A percentile compares a stretch with the other conserved stretches of the same genome.
Conservation (phyloP, 495 filamentous ascomycete genomes). For the Penicillium lividum region DNA sequence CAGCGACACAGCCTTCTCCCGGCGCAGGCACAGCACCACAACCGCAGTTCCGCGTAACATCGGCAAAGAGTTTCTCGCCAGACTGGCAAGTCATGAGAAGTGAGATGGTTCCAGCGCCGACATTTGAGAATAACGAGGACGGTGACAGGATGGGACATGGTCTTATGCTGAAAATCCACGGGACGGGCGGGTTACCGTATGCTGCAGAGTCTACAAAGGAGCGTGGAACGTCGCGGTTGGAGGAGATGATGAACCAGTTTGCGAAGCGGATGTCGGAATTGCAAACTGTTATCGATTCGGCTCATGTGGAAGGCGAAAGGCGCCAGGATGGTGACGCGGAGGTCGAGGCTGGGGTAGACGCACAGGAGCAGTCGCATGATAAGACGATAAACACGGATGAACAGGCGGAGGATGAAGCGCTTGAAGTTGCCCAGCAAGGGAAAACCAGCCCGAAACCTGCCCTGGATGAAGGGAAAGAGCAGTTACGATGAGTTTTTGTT, state of each 20-base stretch:
- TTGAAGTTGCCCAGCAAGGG: neutral
- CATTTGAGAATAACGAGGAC: conserved; percentile 53
- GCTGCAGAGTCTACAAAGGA: conserved; percentile 33
- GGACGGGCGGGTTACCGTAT: conserved; percentile 40
- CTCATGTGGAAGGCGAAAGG: conserved; percentile 11
- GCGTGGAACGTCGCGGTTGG: conserved; percentile 38
- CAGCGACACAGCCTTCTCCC: conserved; percentile 12
- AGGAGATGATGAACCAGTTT: conserved; percentile 66
- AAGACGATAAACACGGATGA: neutral
- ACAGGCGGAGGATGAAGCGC: neutral
- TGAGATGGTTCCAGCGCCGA: conserved; percentile 55
- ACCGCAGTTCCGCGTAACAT: conserved; percentile 41
- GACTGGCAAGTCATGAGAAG: conserved; percentile 57
- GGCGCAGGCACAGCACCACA: conserved; percentile 27
- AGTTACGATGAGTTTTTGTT: neutral
- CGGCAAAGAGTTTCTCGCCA: conserved; percentile 50
- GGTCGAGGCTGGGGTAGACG: neutral
- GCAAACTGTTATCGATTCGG: conserved; percentile 45
- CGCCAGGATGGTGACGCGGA: neutral
- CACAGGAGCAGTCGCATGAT: neutral
- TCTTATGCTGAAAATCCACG: conserved; percentile 70
- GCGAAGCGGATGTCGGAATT: conserved; percentile 61
- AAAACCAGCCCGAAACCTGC: neutral
- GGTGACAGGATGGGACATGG: conserved; percentile 35
- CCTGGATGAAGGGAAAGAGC: neutral